Evolutionary conservation across 176 grass and related monocot genomes (phyloP).

Genomic region (Aegilops tauschii): DNA sequence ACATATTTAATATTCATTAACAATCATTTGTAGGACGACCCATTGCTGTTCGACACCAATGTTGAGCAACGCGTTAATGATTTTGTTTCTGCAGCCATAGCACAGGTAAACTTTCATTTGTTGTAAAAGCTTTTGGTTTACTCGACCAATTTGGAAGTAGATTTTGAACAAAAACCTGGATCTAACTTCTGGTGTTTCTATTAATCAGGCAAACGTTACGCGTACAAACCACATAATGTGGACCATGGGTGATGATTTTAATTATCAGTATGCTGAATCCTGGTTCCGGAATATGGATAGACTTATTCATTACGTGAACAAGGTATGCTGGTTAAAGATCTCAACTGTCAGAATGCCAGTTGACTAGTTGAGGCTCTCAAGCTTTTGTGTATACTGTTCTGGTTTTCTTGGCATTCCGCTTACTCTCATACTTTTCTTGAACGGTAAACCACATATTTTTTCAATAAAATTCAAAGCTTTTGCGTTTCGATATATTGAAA

Average conservation of each 20-base stretch:
- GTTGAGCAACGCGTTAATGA: constrained; percentile 78
- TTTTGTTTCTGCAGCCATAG: constrained; percentile 78
- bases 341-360: neutral
- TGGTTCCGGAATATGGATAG: constrained; percentile 96
- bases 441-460: neutral
- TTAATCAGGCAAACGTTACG: constrained; percentile 75
- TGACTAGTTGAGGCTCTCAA: neutral
- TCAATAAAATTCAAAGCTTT: neutral
- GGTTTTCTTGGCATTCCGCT: neutral
- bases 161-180: constrained; percentile 25
- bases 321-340: constrained; percentile 45
- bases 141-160: constrained; percentile 6
- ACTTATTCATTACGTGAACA: constrained; percentile 91
- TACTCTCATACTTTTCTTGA: neutral
- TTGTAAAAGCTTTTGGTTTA: neutral
- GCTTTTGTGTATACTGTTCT: neutral
- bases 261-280: constrained; percentile 91
- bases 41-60: constrained; percentile 76
- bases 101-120: constrained; percentile 58
- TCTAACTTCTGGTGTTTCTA: constrained; percentile 20
- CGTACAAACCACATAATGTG: constrained; percentile 95
- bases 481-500: neutral
- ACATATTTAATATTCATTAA: neutral
- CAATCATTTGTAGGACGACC: constrained; percentile 69
- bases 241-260: constrained; percentile 97